Conservation (phyloP, 169 alveolate genomes). For the Plasmodium coatneyi region DNA sequence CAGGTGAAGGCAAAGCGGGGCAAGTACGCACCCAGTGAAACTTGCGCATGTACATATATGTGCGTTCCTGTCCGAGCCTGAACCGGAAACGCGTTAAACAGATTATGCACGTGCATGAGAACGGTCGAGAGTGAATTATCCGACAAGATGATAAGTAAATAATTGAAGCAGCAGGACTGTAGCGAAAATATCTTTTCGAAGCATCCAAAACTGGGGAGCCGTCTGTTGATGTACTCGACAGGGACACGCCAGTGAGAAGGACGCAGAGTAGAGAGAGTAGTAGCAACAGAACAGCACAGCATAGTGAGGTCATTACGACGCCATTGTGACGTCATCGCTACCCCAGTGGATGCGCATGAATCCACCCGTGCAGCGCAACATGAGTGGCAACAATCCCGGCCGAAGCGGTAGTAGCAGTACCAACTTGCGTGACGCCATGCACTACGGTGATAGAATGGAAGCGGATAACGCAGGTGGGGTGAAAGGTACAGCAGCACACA, state of each 20-base stretch:
- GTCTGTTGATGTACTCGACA: slow-evolving; percentile 17
- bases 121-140: not conserved
- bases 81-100: not conserved
- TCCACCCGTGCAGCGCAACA: not conserved
- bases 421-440: slow-evolving; percentile 15
- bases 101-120: not conserved
- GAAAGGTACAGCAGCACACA: not conserved
- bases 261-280: not conserved
- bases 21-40: not conserved
- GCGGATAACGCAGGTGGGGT: slow-evolving; percentile 13
- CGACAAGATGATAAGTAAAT: slow-evolving; percentile 30
- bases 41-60: not conserved
- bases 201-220: slow-evolving; percentile 2
- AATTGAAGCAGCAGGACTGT: not conserved
- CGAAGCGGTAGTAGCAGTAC: not conserved
- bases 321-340: not conserved
- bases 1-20: not conserved
- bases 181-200: not conserved
- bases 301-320: not conserved
- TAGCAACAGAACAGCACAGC: not conserved
- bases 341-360: not conserved
- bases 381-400: slow-evolving; percentile 13
- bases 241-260: not conserved
- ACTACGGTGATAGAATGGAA: not conserved
- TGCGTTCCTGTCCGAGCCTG: not conserved